Evolutionary conservation across 2,329 filamentous ascomycete species (phyloP), one percentile per base, ranked within the genome.

Genomic region (Xylaria sp.): DNA sequence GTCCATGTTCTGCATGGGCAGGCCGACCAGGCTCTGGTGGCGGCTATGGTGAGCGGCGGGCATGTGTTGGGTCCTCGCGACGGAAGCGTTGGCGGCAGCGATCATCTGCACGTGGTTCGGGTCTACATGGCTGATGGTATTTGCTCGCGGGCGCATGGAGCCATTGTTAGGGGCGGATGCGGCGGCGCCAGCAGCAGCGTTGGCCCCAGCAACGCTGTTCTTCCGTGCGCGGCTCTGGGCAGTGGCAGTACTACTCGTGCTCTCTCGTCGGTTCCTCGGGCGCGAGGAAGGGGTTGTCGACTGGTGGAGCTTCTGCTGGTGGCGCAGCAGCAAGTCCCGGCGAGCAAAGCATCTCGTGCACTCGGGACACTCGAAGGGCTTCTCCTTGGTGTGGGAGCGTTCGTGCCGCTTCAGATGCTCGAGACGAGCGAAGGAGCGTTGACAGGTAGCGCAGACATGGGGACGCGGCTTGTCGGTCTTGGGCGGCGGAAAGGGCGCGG

Each of bases 241-340:
- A 16, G 88, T 87, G 6, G 87, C 85, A 9, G 90, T 89, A 69
- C 91, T 88, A 63, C 92, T 93, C 69, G 92, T 92, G 80, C 96
- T 98, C 82, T 98, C 96, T 72, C 96, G 89, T 73, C 95, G 92
- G 75, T 93, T 94, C 75, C 94, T 90, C 54, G 94, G 94, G 69
- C 94, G 90, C 54, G 94, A 91, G 5, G 94, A 94, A 5, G 96
- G 92, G 0, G 94, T 94, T 13, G 93, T 93, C 29, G 93, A 93
- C 86, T 97, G 93, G 80, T 99, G 96, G 57, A 99, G 88, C 85
- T 99, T 99, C 85, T 99, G 96, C 86, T 99, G 96, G 82, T 99
- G 96, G 68, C 96, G 90, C 73, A 99, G 84, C 64, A 99, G 87
- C 74, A 99, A 83, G 81, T 99, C 96, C 73, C 96, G 90, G 69